phyloP scores from a whole-genome alignment of 371 early-diverging fungal genomes.

The Syncephalastrum racemosum region DNA sequence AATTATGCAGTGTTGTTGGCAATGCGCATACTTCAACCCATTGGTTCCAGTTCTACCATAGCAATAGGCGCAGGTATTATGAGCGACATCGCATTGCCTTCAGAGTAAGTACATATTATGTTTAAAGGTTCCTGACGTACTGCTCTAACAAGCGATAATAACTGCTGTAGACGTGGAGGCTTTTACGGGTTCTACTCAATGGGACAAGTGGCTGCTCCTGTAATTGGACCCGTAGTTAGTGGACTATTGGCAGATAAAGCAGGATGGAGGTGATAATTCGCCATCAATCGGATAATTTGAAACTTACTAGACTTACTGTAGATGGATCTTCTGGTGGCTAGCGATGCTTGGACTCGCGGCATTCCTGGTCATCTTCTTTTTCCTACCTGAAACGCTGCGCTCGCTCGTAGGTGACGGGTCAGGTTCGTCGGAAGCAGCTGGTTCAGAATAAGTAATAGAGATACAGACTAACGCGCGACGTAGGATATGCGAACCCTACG shows the following conservation, averaged over 20 bases:
- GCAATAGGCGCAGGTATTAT: slow-evolving; percentile 27
- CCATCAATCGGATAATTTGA: background rate
- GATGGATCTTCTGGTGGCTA: slow-evolving; percentile 56
- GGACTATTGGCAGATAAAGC: slow-evolving; percentile 35
- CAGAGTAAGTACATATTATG: slow-evolving; percentile 30
- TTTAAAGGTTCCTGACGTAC: background rate
- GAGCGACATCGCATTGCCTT: slow-evolving; percentile 51
- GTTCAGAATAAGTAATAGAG: too few species aligned
- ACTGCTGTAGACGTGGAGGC: slow-evolving; percentile 42
- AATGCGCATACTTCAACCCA: slow-evolving; percentile 57
- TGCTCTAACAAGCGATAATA: background rate
- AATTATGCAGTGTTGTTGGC: slow-evolving; percentile 48
- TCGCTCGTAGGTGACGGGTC: slow-evolving; percentile 36
- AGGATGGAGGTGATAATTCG: slow-evolving; percentile 47
- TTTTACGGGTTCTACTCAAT: slow-evolving; percentile 55
- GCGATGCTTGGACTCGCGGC: slow-evolving; percentile 42
- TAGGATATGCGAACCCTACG: slow-evolving; percentile 24
- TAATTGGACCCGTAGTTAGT: slow-evolving; percentile 62
- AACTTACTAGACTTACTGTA: slow-evolving; percentile 2
- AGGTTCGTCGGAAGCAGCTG: background rate
- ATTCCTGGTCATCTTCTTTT: slow-evolving; percentile 38
- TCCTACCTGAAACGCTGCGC: slow-evolving; percentile 63
- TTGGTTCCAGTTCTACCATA: slow-evolving; percentile 55
- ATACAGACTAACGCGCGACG: too few species aligned
- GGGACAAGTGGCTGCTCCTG: slow-evolving; percentile 51